Evolutionary conservation across 2,329 filamentous ascomycete genomes (phyloP), one percentile per base, ranked within the genome.

Genomic region (Alternaria triticimaculans): DNA sequence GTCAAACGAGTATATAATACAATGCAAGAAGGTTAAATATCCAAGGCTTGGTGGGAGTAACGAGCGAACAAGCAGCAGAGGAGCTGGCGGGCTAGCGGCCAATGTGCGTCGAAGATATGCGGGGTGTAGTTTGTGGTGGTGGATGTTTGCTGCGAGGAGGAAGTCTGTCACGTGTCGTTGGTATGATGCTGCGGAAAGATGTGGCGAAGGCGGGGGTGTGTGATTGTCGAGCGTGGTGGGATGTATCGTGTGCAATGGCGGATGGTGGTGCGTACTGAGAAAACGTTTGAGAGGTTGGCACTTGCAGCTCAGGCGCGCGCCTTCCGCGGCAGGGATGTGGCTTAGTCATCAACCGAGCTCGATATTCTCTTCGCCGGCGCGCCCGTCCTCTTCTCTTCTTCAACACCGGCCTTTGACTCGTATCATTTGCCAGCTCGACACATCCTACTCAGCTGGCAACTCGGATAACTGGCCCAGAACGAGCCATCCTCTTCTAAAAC

Each of bases 401-500:
- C 70, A 82, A 81, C 80, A 80, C 76, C 83, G 89, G 91, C 89
- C 89, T 88, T 86, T 86, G 86, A 89, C 86, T 91, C 89, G 91
- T 91, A 91, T 90, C 87, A 89, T 89, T 51, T 87, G 86, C 84
- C 87, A 87, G 86, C 84, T 86, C 80, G 84, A 85, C 76, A 64
- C 70, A 72, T 77, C 74, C 78, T 73, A 89, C 86, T 87, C 86
- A 85, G 84, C 87, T 90, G 88, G 84, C 86, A 87, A 90, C 84
- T 91, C 88, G 87, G 88, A 79, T 88, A 73, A 87, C 86, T 81
- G 87, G 90, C 91, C 90, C 83, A 92, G 90, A 93, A 82, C 76
- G 84, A 86, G 76, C 76, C 76, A 81, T 80, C 86, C 89, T 87
- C 87, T 88, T 90, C 84, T 90, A 93, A 93, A 93, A 93, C 90